These are phyloP conservation scores for Cicer cuneatum DNA, from an alignment of 306 rosid genomes.

Conservation along the genomic window DNA sequence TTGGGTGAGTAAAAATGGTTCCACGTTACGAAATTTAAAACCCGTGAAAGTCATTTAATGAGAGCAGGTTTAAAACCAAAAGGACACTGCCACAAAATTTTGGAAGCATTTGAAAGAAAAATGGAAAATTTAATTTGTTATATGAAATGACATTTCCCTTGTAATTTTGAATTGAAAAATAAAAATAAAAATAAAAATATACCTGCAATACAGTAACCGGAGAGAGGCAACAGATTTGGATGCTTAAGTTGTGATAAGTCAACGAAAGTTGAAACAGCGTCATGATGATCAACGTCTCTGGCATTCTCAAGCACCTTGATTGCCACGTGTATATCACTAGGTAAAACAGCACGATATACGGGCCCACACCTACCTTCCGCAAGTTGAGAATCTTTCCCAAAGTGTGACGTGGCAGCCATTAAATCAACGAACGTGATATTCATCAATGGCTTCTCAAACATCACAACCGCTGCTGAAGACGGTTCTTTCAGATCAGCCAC, in stretches of 20 bases:
- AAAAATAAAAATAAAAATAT: background rate
- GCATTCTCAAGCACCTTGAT: conserved; percentile 86
- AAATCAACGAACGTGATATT: conserved; percentile 78
- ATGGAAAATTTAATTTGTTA: too few relatives aligned
- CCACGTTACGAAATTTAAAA: conserved; percentile 14
- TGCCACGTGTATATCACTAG: conserved; percentile 94
- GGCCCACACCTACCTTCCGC: conserved; percentile 96
- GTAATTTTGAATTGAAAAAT: too few relatives aligned
- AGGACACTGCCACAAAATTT: conserved; percentile 3
- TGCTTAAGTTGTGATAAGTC: conserved; percentile 71
- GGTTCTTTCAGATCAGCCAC: conserved; percentile 87
- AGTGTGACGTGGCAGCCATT: conserved; percentile 93
- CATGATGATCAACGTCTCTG: conserved; percentile 59
- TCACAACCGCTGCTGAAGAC: conserved; percentile 78
- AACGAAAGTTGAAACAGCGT: conserved; percentile 67
- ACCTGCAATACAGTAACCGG: conserved; percentile 99
- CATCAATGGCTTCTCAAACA: conserved; percentile 96
- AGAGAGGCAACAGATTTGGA: conserved; percentile 82
- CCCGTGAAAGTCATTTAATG: conserved; percentile 61
- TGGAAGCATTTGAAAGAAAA: conserved; percentile 12
- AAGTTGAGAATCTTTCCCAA: conserved; percentile 89
- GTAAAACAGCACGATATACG: conserved; percentile 79
- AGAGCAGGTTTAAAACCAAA: conserved; percentile 12
- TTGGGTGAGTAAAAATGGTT: conserved; percentile 43
- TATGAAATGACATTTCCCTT: too few relatives aligned